These are phyloP conservation scores for Talaromyces pinophilus DNA, from an alignment of 2,329 filamentous ascomycete species.

Conservation along the genomic window DNA sequence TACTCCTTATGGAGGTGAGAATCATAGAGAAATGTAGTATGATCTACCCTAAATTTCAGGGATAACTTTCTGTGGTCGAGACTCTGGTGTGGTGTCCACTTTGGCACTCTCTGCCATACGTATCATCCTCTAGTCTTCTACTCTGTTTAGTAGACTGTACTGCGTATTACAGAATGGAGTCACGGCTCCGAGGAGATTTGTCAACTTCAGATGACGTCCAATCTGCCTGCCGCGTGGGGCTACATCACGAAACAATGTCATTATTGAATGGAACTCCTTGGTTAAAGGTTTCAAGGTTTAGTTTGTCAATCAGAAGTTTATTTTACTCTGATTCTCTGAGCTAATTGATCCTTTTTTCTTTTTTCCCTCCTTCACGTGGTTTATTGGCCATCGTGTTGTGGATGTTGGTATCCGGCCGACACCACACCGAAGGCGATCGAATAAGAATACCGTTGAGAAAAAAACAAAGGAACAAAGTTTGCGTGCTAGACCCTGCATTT, in stretches of 20 bases:
- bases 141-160: not conserved
- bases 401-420: not conserved
- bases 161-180: not conserved
- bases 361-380: not conserved
- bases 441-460: not conserved
- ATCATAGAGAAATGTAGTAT: not conserved
- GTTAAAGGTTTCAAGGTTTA: not conserved
- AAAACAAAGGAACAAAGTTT: not conserved
- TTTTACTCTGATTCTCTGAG: not conserved
- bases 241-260: not conserved
- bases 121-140: not conserved
- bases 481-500: not conserved
- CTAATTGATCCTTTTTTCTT: not conserved
- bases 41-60: constrained; percentile 1
- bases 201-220: not conserved
- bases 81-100: not conserved
- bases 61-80: not conserved
- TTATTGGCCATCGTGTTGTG: not conserved
- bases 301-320: not conserved
- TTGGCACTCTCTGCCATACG: not conserved
- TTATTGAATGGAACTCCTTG: not conserved
- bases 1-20: not conserved
- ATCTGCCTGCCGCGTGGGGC: constrained; percentile 1
- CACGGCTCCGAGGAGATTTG: constrained; percentile 7
- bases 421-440: not conserved